These are phyloP conservation scores for Fomitiporia mediterranea DNA, from an alignment of 1,284 basidiomycete genomes.

Conservation along the genomic window DNA sequence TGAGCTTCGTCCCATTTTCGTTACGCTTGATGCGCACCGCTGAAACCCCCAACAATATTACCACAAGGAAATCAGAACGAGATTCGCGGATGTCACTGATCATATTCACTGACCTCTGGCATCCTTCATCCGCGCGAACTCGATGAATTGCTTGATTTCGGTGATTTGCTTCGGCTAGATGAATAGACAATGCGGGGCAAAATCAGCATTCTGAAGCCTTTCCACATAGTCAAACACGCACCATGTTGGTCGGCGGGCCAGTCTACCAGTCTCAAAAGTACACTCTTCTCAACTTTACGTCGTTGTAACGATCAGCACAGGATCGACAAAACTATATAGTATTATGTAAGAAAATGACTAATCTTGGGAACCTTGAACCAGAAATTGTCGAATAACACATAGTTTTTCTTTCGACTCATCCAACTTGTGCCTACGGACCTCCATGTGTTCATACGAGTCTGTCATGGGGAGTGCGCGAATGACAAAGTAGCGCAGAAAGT, in stretches of 20 bases:
- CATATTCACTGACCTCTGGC: conserved; percentile 55
- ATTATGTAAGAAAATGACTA: too few species aligned
- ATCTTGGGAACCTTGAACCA: too few species aligned
- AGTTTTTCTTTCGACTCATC: background rate
- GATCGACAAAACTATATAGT: conserved; percentile 5
- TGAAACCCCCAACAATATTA: too few species aligned
- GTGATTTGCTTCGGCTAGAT: conserved; percentile 92
- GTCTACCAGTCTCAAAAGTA: too few species aligned
- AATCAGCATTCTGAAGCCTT: background rate
- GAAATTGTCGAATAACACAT: too few species aligned
- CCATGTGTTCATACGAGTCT: background rate
- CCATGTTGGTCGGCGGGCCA: background rate
- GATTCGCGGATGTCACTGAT: background rate
- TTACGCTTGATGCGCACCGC: conserved; percentile 97
- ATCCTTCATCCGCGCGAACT: conserved; percentile 90
- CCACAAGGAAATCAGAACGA: background rate
- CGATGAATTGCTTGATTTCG: conserved; percentile 99
- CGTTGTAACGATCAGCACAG: background rate
- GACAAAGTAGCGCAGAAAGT: too few species aligned
- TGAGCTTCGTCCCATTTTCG: conserved; percentile 91
- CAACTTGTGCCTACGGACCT: background rate
- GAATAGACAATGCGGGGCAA: background rate
- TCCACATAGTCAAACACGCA: background rate
- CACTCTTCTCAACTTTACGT: too few species aligned
- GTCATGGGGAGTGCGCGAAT: background rate